These are phyloP conservation scores for Comarum palustre DNA, from an alignment of 306 rosid genomes.

Conservation along the genomic window DNA sequence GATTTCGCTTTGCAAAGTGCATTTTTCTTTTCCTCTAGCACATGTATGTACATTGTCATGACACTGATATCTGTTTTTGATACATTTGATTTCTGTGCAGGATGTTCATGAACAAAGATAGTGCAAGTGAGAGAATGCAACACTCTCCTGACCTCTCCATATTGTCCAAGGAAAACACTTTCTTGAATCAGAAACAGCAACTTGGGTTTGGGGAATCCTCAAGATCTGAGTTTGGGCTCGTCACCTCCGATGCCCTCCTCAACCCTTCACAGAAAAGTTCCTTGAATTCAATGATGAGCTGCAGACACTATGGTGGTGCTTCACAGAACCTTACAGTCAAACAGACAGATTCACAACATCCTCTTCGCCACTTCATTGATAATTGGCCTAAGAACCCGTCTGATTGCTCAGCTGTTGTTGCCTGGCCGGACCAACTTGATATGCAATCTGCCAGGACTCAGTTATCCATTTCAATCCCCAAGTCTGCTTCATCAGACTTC, in stretches of 20 bases:
- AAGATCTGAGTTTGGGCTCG: slow-evolving; percentile 62
- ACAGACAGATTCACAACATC: slow-evolving; percentile 41
- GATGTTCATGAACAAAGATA: slow-evolving; percentile 60
- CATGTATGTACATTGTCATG: background rate
- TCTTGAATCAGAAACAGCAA: slow-evolving; percentile 46
- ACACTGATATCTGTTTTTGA: background rate
- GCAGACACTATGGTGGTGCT: slow-evolving; percentile 39
- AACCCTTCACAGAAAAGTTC: slow-evolving; percentile 58
- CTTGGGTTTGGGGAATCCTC: slow-evolving; percentile 47
- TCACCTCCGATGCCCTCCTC: slow-evolving; percentile 60
- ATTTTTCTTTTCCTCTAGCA: background rate
- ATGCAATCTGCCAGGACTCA: slow-evolving; percentile 62
- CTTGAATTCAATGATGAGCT: slow-evolving; percentile 20
- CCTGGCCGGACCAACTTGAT: slow-evolving; percentile 48
- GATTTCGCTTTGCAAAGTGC: background rate
- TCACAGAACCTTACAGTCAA: slow-evolving; percentile 29
- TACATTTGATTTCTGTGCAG: slow-evolving; percentile 31
- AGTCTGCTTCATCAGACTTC: slow-evolving; percentile 41
- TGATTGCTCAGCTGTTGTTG: slow-evolving; percentile 25
- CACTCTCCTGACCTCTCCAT: slow-evolving; percentile 47
- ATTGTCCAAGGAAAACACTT: slow-evolving; percentile 45
- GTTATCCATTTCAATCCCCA: slow-evolving; percentile 67
- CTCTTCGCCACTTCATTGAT: slow-evolving; percentile 72
- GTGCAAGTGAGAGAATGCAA: slow-evolving; percentile 43
- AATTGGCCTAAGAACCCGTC: slow-evolving; percentile 58